Evolutionary conservation across 2,329 filamentous ascomycete genomes (phyloP).

Genomic region (Aspergillus tubingensis): DNA sequence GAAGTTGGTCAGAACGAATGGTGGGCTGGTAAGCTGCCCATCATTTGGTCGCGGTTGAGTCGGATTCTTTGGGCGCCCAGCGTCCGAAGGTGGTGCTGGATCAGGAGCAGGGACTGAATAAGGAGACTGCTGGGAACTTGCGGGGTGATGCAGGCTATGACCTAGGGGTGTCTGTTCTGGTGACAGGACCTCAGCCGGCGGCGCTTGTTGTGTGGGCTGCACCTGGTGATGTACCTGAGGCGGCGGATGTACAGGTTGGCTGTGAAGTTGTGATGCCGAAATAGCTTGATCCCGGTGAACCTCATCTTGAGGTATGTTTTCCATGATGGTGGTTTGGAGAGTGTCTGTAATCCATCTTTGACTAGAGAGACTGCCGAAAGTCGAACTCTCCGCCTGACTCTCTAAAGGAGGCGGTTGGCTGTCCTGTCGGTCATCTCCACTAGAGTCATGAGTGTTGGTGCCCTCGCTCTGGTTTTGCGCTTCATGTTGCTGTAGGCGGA

Average conservation of each 20-base stretch:
- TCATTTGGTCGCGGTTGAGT: conserved; percentile 23
- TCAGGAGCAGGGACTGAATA: conserved; percentile 25
- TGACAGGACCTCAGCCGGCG: conserved; percentile 24
- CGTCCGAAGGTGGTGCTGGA: conserved; percentile 22
- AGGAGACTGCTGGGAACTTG: conserved; percentile 25
- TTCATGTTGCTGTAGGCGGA: conserved; percentile 36
- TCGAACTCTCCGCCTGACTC: conserved; percentile 28
- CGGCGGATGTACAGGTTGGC: conserved; percentile 23
- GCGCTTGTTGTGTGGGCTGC: conserved; percentile 19
- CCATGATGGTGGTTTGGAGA: conserved; percentile 30
- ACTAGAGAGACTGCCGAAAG: conserved; percentile 31
- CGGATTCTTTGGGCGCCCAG: conserved; percentile 26
- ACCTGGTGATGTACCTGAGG: conserved; percentile 17
- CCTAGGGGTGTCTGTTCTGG: conserved; percentile 25
- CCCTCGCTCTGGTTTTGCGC: conserved; percentile 26
- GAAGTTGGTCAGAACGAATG: conserved; percentile 39
- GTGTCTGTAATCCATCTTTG: conserved; percentile 37
- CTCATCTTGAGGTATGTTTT: conserved; percentile 28
- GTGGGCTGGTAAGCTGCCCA: conserved; percentile 30
- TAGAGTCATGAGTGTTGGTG: conserved; percentile 25
- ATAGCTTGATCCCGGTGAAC: conserved; percentile 23
- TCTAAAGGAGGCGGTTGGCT: conserved; percentile 28
- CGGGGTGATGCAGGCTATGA: conserved; percentile 26
- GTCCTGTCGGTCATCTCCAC: conserved; percentile 29
- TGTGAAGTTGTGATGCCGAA: conserved; percentile 21